Conservation (phyloP, 225 moss, liverwort and hornwort species). For the Asterella californica region DNA sequence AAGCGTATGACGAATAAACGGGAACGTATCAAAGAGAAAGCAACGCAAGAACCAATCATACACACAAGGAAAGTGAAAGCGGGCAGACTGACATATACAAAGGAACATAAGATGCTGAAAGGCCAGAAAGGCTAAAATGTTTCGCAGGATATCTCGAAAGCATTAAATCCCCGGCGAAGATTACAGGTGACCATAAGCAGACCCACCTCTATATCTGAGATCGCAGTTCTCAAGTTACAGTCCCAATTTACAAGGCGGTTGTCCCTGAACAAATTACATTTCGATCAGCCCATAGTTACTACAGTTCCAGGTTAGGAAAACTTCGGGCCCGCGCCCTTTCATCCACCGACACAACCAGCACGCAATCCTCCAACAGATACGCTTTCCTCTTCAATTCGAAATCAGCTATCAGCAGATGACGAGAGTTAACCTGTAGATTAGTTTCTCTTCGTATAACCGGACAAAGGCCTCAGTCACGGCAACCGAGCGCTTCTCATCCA, state of each 20-base stretch:
- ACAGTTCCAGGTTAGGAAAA: background rate
- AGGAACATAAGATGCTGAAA: background rate
- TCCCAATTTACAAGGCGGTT: conserved; percentile 97
- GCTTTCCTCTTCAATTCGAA: background rate
- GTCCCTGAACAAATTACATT: conserved; percentile 44
- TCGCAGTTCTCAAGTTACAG: conserved; percentile 72
- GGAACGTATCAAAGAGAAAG: background rate
- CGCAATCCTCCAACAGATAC: background rate
- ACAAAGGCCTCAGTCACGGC: conserved; percentile 93
- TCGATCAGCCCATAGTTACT: conserved; percentile 9
- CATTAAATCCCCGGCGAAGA: background rate
- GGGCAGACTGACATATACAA: background rate
- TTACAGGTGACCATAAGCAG: background rate
- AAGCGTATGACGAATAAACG: too few species aligned
- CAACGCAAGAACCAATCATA: background rate
- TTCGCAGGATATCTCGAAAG: background rate
- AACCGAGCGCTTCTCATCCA: conserved; percentile 66
- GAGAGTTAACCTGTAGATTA: conserved; percentile 70
- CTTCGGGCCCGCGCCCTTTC: background rate
- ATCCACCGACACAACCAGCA: background rate
- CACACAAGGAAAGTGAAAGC: background rate
- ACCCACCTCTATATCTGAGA: conserved; percentile 91
- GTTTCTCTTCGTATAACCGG: conserved; percentile 61
- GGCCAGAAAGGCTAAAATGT: background rate
- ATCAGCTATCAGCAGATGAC: background rate